These are phyloP conservation scores for Ogataea paraovalis DNA, from an alignment of 805 yeast genomes.

Conservation along the genomic window DNA sequence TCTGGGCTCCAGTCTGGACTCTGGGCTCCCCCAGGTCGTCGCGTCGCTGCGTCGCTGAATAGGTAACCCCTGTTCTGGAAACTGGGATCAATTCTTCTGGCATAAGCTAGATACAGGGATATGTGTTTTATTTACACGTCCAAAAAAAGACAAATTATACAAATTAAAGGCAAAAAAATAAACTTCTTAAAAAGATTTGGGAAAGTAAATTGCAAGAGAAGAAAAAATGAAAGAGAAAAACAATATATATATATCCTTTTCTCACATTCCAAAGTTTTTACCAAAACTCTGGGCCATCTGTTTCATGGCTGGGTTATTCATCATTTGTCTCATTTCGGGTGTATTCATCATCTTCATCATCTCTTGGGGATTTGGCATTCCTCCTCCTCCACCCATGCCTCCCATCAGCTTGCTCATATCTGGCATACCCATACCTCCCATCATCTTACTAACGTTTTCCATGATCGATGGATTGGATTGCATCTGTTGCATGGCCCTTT, in stretches of 20 bases:
- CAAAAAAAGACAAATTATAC: background rate
- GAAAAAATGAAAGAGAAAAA: background rate
- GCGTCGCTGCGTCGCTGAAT: background rate
- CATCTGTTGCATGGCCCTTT: conserved; percentile 52
- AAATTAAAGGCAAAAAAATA: background rate
- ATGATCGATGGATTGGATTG: conserved; percentile 73
- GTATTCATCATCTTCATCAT: conserved; percentile 39
- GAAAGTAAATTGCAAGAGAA: background rate
- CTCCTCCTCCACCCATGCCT: conserved; percentile 41
- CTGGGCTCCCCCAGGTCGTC: background rate
- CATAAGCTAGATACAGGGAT: too few species aligned
- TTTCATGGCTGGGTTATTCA: conserved; percentile 72
- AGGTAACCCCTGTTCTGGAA: too few species aligned
- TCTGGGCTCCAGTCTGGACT: background rate
- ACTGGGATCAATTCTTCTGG: too few species aligned
- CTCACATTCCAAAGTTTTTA: conserved; percentile 23
- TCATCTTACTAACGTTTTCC: conserved; percentile 68
- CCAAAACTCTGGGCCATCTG: conserved; percentile 50
- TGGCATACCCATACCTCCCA: conserved; percentile 75
- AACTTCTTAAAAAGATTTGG: background rate
- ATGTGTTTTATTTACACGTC: background rate
- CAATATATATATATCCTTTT: background rate
- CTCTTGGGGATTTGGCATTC: conserved; percentile 44
- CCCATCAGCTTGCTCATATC: conserved; percentile 61
- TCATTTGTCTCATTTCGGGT: conserved; percentile 46